These are phyloP conservation scores for Fusarium paranaense DNA, from an alignment of 2,329 filamentous ascomycete genomes.

Conservation along the genomic window DNA sequence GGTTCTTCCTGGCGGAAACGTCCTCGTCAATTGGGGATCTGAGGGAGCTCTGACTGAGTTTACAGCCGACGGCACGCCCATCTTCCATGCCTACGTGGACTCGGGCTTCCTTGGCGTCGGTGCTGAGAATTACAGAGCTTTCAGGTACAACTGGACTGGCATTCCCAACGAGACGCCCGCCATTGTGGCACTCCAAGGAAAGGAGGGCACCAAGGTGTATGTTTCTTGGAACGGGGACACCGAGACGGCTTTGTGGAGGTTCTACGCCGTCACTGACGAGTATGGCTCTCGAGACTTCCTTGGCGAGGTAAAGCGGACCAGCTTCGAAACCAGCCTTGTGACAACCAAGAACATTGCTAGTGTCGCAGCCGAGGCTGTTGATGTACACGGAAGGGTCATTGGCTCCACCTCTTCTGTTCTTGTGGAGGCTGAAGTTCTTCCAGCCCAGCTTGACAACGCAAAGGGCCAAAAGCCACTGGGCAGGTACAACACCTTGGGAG, in stretches of 20 bases:
- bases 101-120: constrained; percentile 47
- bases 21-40: constrained; percentile 68
- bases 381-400: constrained; percentile 34
- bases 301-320: constrained; percentile 52
- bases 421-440: constrained; percentile 39
- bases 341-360: constrained; percentile 20
- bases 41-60: constrained; percentile 62
- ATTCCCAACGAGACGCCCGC: constrained; percentile 48
- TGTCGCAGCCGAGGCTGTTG: constrained; percentile 43
- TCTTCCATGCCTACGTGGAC: constrained; percentile 66
- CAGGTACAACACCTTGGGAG: constrained; percentile 6
- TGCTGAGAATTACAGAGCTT: constrained; percentile 66
- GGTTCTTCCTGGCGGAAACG: constrained; percentile 64
- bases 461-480: constrained; percentile 5
- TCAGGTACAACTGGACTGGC: constrained; percentile 65
- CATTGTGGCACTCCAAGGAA: constrained; percentile 38
- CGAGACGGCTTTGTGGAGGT: constrained; percentile 60
- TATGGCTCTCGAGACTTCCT: constrained; percentile 51
- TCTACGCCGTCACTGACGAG: constrained; percentile 55
- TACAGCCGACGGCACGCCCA: constrained; percentile 55
- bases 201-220: constrained; percentile 50
- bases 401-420: constrained; percentile 31
- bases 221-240: constrained; percentile 68
- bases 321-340: constrained; percentile 57
- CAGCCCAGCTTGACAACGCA: neutral